phyloP scores from a whole-genome alignment of 148 eudicot species.

The Camellia sinensis region DNA sequence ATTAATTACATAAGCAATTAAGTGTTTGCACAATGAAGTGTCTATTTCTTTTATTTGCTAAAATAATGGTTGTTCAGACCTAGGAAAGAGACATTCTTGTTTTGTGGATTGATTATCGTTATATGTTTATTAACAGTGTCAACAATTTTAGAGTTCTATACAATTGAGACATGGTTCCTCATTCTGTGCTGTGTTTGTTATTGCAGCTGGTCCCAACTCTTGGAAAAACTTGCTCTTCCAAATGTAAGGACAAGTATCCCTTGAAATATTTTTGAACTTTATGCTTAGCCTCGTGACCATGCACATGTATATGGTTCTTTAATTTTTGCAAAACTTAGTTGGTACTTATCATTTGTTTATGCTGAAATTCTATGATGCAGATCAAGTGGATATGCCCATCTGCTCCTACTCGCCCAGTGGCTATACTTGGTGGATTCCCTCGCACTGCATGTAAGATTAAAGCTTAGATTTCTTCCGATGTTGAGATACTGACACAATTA shows the following conservation, averaged over 20 bases:
- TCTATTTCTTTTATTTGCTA: background rate
- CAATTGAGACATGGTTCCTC: background rate
- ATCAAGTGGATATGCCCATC: too few relatives aligned
- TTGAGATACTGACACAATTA: background rate
- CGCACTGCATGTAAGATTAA: constrained; percentile 86
- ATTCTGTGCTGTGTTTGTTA: too few relatives aligned
- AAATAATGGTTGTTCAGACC: background rate
- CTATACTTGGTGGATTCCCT: constrained; percentile 15
- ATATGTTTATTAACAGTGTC: background rate
- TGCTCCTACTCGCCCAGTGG: too few relatives aligned
- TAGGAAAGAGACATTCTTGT: background rate
- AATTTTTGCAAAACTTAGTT: too few relatives aligned
- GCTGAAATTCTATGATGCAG: too few relatives aligned
- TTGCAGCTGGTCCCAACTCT: too few relatives aligned
- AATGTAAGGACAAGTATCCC: too few relatives aligned
- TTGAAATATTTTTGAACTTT: too few relatives aligned
- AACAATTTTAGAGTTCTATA: background rate
- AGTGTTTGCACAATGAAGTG: background rate
- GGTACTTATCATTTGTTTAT: too few relatives aligned
- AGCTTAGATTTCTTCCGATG: background rate
- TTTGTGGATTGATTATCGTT: background rate
- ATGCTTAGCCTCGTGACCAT: too few relatives aligned
- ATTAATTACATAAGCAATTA: background rate
- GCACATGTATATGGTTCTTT: too few relatives aligned
- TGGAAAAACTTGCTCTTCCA: too few relatives aligned